phyloP scores from a whole-genome alignment of 2,329 filamentous ascomycete species.

The Neonectria ditissima region DNA sequence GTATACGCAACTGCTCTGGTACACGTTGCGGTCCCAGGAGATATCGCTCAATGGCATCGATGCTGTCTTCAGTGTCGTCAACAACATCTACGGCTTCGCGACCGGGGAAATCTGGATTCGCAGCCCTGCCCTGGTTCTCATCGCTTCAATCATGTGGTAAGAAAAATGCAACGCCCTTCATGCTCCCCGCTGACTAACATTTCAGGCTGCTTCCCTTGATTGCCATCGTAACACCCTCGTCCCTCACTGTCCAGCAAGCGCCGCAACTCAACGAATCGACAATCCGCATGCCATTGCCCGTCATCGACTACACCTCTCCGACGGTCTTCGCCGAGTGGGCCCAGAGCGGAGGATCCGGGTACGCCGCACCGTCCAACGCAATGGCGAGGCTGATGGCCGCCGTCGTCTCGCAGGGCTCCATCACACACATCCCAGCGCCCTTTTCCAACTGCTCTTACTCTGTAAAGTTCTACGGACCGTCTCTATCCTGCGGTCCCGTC shows the following conservation, averaged over 20 bases:
- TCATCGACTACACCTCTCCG: not conserved
- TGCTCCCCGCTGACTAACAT: not conserved
- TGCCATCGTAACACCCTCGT: constrained; percentile 20
- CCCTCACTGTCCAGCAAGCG: not conserved
- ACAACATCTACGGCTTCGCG: constrained; percentile 10
- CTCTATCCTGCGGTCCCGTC: not conserved
- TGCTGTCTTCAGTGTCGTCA: constrained; percentile 5
- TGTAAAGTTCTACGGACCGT: constrained; percentile 12
- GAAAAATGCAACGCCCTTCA: not conserved
- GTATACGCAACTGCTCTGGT: constrained; percentile 27
- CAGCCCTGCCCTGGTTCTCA: not conserved
- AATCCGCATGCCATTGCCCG: fast-evolving
- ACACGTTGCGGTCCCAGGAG: not conserved
- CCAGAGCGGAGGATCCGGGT: not conserved
- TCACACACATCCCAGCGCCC: constrained; percentile 4
- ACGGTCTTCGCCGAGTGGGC: not conserved
- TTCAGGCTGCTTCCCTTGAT: constrained; percentile 12
- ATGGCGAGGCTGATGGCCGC: not conserved
- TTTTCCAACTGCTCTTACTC: constrained; percentile 26
- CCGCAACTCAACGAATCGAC: not conserved
- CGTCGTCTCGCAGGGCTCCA: not conserved
- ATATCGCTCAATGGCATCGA: constrained; percentile 17
- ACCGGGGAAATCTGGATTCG: constrained; percentile 15
- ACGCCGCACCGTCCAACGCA: not conserved
- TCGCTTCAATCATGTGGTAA: constrained; percentile 21